phyloP scores from a whole-genome alignment of 1,284 basidiomycete species.

The Pseudozyma tsukubaensis region DNA sequence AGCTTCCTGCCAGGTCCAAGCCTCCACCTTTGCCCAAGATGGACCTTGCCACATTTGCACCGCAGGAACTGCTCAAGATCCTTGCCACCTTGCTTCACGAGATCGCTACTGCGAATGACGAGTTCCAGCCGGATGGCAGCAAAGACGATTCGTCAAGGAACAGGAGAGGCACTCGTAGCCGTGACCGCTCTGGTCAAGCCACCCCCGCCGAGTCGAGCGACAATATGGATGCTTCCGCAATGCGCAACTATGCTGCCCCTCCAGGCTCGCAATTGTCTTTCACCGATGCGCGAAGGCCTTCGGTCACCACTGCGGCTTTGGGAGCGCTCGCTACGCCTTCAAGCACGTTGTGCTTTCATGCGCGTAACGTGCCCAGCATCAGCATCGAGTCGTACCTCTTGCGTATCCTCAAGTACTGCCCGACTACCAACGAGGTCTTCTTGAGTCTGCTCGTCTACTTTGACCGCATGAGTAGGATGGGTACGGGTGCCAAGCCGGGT shows the following conservation, averaged over 20 bases:
- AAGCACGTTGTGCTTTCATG: constrained; percentile 91
- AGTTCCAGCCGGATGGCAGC: constrained; percentile 57
- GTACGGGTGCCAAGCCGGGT: constrained; percentile 69
- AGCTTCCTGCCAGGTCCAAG: constrained; percentile 7
- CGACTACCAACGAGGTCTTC: constrained; percentile 97
- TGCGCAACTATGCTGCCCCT: constrained; percentile 26
- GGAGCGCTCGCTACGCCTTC: constrained; percentile 81
- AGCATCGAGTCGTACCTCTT: constrained; percentile 92
- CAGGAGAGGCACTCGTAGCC: constrained; percentile 28
- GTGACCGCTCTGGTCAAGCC: constrained; percentile 27
- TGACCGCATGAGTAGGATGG: constrained; percentile 80
- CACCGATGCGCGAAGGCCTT: constrained; percentile 49
- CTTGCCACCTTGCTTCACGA: constrained; percentile 90
- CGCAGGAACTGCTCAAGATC: constrained; percentile 80
- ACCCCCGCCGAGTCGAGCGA: constrained; percentile 18
- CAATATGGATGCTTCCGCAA: background rate
- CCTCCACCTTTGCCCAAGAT: constrained; percentile 68
- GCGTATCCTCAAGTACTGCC: constrained; percentile 97
- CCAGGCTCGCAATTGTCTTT: constrained; percentile 52
- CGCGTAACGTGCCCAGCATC: constrained; percentile 93
- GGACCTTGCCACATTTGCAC: constrained; percentile 73
- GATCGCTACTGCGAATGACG: constrained; percentile 91
- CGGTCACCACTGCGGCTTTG: constrained; percentile 80
- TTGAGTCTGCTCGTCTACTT: constrained; percentile 94
- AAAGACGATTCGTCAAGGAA: constrained; percentile 34